These are phyloP conservation scores for Cytospora mali DNA, from an alignment of 2,329 filamentous ascomycete genomes.

Conservation along the genomic window DNA sequence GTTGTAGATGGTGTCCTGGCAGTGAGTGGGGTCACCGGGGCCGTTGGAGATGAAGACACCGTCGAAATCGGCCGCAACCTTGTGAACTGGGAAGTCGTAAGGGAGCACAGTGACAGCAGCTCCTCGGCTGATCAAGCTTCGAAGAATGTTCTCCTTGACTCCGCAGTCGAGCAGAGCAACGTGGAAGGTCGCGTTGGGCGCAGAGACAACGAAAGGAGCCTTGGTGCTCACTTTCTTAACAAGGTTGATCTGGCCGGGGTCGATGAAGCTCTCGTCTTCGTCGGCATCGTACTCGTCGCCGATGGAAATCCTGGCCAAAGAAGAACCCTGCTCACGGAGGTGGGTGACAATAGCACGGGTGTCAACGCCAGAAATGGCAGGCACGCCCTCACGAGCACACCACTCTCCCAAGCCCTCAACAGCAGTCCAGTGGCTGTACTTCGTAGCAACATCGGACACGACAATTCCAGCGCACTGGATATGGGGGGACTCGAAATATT, in stretches of 20 bases:
- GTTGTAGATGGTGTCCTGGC: conserved; percentile 91
- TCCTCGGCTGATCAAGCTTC: conserved; percentile 87
- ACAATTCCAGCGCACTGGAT: conserved; percentile 96
- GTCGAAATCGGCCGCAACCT: conserved; percentile 96
- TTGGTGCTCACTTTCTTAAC: conserved; percentile 97
- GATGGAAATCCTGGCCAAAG: conserved; percentile 88
- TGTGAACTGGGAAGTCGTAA: conserved; percentile 96
- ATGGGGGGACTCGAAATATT: conserved; percentile 98
- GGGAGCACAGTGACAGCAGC: conserved; percentile 94
- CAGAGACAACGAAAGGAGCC: conserved; percentile 92
- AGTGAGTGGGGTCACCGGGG: conserved; percentile 96
- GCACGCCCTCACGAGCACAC: conserved; percentile 95
- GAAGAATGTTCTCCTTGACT: conserved; percentile 99
- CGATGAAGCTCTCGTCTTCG: conserved; percentile 93
- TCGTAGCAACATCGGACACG: conserved; percentile 87
- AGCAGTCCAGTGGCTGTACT: conserved; percentile 98
- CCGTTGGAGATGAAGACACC: conserved; percentile 99
- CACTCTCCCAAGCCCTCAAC: conserved; percentile 91
- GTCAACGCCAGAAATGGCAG: conserved; percentile 94
- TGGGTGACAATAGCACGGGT: conserved; percentile 95
- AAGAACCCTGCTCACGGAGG: conserved; percentile 94
- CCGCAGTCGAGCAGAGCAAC: conserved; percentile 96
- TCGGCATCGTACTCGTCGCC: conserved; percentile 98
- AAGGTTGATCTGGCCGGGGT: conserved; percentile 95
- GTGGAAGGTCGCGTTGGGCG: conserved; percentile 80